Percentiles rank a stretch among this genome's conserved stretches.
phyloP scores from a whole-genome alignment of 768 basidiomycete species.

The Boletus reticuloceps region DNA sequence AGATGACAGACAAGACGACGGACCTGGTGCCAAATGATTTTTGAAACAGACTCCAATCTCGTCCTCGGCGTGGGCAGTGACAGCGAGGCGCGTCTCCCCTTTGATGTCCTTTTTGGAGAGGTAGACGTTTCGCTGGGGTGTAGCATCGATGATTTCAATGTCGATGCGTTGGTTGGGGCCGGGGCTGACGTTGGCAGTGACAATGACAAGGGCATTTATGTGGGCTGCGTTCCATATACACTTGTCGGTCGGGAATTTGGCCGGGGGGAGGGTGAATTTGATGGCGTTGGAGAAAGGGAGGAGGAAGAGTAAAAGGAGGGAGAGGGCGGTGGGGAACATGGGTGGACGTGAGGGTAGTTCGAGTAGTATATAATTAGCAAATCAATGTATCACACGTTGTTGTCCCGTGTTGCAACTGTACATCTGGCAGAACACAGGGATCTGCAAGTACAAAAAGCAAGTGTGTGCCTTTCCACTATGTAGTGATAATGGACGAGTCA shows the following conservation, averaged over 20 bases:
- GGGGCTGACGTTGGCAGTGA: constrained; percentile 88
- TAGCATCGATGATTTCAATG: constrained; percentile 91
- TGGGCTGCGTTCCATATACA: constrained; percentile 97
- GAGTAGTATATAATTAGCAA: too few relatives aligned
- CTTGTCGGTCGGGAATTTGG: constrained; percentile 70
- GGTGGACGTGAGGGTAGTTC: neutral
- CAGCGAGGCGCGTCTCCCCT: constrained; percentile 87
- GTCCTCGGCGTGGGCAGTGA: constrained; percentile 91
- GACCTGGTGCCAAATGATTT: constrained; percentile 75
- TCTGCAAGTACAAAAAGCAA: too few relatives aligned
- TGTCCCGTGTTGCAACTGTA: too few relatives aligned
- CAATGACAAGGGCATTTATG: constrained; percentile 84
- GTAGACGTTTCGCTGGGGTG: constrained; percentile 82
- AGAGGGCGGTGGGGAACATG: constrained; percentile 3
- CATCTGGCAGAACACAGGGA: too few relatives aligned
- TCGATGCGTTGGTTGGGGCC: constrained; percentile 81
- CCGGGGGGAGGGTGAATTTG: constrained; percentile 79
- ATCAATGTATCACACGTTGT: too few relatives aligned
- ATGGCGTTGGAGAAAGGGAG: constrained; percentile 50
- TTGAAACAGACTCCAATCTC: constrained; percentile 95
- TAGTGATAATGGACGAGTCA: too few relatives aligned
- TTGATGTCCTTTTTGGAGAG: constrained; percentile 85
- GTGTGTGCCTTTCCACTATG: too few relatives aligned
- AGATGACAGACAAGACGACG: neutral
- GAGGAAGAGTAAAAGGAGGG: constrained; percentile 27